Base-by-base conservation (phyloP, 2,329 filamentous ascomycete genomes). In the Aplosporella prunicola region DNA sequence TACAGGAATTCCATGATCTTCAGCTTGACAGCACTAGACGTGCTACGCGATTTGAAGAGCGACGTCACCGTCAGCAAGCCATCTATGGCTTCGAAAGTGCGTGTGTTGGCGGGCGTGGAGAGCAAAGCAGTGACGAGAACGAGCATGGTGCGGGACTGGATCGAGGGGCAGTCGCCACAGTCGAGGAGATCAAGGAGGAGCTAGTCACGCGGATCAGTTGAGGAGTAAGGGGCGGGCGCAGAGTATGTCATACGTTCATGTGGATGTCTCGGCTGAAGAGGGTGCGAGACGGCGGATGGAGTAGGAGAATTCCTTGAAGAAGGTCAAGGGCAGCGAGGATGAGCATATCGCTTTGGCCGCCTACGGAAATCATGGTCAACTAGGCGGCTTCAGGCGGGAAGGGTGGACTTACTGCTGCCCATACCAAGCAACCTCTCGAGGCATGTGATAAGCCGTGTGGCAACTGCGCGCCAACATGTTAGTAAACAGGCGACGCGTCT, bases 1-100 rank as follows among this genome's bases (percentile, higher is more conserved):
- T 96, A 96, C 35, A 98, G 67, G 56, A 96, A 96, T 61, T 96
- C 91, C 49, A 95, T 80, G n/a, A 93, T 76, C 60, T 93, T 91
- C 55, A 94, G 75, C 66, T 94, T 95, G 47, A 96, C 88, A 51
- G 89, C 84, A 44, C 86, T 78, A 16, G 78, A 78, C 3, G 89
- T 95, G 47, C 79, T 77, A 43, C 86, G 79, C 45, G 82, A 83
- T 61, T 93, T 93, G 74, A 96, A 95, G 33, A 96, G 73, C 8
- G 83, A 89, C 2, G 89, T 94, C 30, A 96, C 78, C 1, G 87
- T 91, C 26, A 94, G 75, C 5, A 98, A 74, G 39, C 91, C 91
- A 56, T 96, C 89, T 47, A 94, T 81, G 39, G 75, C 72, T 65
- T 98, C 91, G 53, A 98, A 96, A 5, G 83, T 83, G 43, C 91